Evolutionary conservation across 139 green algal species (phyloP).

Genomic region (Diplosphaera chodatii): DNA sequence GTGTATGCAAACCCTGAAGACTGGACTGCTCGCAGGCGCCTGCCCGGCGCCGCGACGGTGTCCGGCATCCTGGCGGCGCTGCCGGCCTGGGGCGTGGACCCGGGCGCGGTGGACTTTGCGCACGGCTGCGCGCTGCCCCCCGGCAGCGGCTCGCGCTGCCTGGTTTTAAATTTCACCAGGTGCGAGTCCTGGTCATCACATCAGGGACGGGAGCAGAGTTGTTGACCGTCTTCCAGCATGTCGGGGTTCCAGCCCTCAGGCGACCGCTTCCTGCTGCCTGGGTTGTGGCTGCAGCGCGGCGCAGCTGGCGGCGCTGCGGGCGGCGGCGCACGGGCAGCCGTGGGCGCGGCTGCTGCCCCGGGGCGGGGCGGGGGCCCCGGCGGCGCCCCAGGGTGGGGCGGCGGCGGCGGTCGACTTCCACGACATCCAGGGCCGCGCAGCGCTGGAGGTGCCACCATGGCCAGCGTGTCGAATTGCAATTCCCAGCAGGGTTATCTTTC

Average conservation of each 20-base stretch:
- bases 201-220: too few species aligned
- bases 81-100: background rate
- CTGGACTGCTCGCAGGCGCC: background rate
- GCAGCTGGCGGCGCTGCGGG: background rate
- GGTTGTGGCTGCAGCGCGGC: background rate
- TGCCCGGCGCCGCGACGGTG: background rate
- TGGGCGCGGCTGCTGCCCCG: background rate
- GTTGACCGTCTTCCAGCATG: too few species aligned
- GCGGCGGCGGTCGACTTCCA: background rate
- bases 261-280: too few species aligned
- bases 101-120: background rate
- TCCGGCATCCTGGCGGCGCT: background rate
- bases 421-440: background rate
- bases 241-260: too few species aligned
- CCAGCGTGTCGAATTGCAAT: too few species aligned
- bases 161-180: background rate
- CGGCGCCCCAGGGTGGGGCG: too few species aligned
- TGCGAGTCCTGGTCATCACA: too few species aligned
- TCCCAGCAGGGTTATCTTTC: too few species aligned
- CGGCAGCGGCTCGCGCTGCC: too few species aligned
- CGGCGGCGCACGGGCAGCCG: background rate
- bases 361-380: too few species aligned
- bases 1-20: too few species aligned
- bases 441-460: background rate
- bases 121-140: background rate